A percentile compares a stretch with the other conserved stretches of the same genome.
These are phyloP conservation scores for Talaromyces verruculosus DNA, from an alignment of 2,329 filamentous ascomycete genomes.

Conservation along the genomic window DNA sequence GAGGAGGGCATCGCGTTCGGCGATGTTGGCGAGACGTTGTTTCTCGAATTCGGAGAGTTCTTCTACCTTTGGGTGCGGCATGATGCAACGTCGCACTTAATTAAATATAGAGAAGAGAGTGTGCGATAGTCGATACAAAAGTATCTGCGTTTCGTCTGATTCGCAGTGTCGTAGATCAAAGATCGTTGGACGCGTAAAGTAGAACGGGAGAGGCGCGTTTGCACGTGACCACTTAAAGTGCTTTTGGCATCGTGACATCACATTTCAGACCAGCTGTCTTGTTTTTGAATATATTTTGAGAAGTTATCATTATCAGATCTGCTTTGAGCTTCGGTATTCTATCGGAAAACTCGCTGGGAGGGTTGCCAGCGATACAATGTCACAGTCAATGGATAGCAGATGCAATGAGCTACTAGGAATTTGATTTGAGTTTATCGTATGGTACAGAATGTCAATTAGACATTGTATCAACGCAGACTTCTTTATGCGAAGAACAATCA, in stretches of 20 bases:
- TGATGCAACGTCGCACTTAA: neutral
- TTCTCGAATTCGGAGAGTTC: conserved; percentile 83
- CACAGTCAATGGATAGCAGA: neutral
- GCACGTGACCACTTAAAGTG: conserved; percentile 27
- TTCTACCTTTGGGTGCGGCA: conserved; percentile 35
- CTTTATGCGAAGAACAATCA: neutral
- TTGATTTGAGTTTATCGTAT: neutral
- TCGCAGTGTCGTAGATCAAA: neutral
- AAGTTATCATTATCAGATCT: neutral
- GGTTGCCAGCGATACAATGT: neutral
- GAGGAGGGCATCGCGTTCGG: conserved; percentile 77
- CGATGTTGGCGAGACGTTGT: conserved; percentile 80
- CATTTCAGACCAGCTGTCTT: neutral
- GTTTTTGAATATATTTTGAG: neutral
- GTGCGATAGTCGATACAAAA: neutral
- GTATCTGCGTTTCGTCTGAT: neutral
- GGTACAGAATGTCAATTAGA: neutral
- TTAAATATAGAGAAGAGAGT: neutral
- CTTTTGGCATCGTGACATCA: conserved; percentile 11
- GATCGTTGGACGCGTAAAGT: conserved; percentile 22
- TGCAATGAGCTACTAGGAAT: neutral
- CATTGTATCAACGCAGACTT: neutral
- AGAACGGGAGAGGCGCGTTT: conserved; percentile 23
- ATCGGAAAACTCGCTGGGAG: neutral
- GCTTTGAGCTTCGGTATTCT: neutral